Evolutionary conservation across 345 rosid genomes (phyloP).

Genomic region (Kandelia obovata): DNA sequence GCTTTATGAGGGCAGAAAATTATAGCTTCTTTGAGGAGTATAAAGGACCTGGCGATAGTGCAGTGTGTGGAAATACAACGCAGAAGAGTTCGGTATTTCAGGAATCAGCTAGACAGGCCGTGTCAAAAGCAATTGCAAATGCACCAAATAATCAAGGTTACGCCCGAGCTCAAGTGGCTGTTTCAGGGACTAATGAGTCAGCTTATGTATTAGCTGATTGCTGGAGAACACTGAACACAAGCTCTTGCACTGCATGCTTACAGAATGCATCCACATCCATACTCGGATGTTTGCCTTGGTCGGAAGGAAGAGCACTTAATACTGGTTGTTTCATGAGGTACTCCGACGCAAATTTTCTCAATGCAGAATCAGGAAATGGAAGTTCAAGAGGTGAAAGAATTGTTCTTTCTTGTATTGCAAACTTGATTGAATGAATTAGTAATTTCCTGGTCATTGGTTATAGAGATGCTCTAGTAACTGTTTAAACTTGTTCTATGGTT

Average conservation of each 20-base stretch:
- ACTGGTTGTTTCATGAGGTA: slow-evolving; percentile 91
- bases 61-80: slow-evolving; percentile 63
- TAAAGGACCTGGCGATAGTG: slow-evolving; percentile 50
- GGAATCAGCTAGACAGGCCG: slow-evolving; percentile 47
- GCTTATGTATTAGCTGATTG: slow-evolving; percentile 75
- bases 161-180: slow-evolving; percentile 36
- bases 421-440: neutral
- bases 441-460: neutral
- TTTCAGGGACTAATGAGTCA: slow-evolving; percentile 40
- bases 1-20: slow-evolving; percentile 90
- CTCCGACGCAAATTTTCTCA: slow-evolving; percentile 76
- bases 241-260: slow-evolving; percentile 64
- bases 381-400: slow-evolving; percentile 52
- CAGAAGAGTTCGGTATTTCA: slow-evolving; percentile 36
- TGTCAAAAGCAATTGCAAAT: slow-evolving; percentile 34
- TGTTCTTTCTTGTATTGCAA: neutral
- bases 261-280: slow-evolving; percentile 62
- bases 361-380: slow-evolving; percentile 41
- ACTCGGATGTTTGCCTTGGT: slow-evolving; percentile 68
- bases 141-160: slow-evolving; percentile 52
- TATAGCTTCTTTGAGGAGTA: slow-evolving; percentile 73
- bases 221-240: slow-evolving; percentile 67
- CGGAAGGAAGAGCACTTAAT: slow-evolving; percentile 78
- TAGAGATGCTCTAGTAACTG: neutral
- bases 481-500: neutral